Conservation (phyloP, 2,329 filamentous ascomycete species). For the Diaporthe vexans region DNA sequence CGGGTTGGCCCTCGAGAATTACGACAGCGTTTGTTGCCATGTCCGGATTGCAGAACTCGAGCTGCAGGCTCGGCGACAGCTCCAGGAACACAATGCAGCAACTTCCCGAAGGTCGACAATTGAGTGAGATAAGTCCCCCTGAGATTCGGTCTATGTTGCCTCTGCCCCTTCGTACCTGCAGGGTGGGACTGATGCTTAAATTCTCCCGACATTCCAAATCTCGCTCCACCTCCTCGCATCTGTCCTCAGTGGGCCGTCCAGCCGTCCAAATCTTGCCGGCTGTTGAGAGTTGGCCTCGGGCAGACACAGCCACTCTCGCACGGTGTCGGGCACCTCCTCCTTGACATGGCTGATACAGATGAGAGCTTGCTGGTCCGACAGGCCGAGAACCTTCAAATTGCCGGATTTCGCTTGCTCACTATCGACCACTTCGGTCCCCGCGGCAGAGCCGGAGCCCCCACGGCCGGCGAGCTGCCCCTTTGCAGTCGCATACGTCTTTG, state of each 20-base stretch:
- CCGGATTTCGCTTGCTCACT: constrained; percentile 61
- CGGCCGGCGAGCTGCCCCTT: constrained; percentile 16
- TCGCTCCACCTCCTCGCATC: constrained; percentile 72
- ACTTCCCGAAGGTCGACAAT: neutral
- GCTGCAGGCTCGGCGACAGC: neutral
- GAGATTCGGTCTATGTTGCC: neutral
- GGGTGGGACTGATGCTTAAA: constrained; percentile 13
- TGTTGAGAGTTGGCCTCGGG: constrained; percentile 78
- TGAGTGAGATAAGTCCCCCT: neutral
- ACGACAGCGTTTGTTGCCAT: too few species aligned
- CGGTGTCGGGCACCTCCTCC: constrained; percentile 88
- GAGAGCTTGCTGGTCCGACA: constrained; percentile 81
- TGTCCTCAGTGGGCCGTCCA: constrained; percentile 72
- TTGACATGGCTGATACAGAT: constrained; percentile 93
- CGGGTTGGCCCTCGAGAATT: too few species aligned
- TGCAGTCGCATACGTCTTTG: constrained; percentile 55
- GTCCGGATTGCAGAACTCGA: neutral
- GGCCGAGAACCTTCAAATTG: constrained; percentile 68
- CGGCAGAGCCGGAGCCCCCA: constrained; percentile 33
- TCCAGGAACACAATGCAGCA: too few species aligned
- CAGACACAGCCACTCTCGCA: constrained; percentile 88
- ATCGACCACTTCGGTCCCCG: constrained; percentile 57
- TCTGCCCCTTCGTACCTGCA: neutral
- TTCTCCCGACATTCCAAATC: constrained; percentile 69
- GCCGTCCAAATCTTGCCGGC: constrained; percentile 73